Evolutionary conservation across 1,284 basidiomycete genomes (phyloP), one percentile per base, ranked within the genome.

Genomic region (Exobasidium rhododendri): DNA sequence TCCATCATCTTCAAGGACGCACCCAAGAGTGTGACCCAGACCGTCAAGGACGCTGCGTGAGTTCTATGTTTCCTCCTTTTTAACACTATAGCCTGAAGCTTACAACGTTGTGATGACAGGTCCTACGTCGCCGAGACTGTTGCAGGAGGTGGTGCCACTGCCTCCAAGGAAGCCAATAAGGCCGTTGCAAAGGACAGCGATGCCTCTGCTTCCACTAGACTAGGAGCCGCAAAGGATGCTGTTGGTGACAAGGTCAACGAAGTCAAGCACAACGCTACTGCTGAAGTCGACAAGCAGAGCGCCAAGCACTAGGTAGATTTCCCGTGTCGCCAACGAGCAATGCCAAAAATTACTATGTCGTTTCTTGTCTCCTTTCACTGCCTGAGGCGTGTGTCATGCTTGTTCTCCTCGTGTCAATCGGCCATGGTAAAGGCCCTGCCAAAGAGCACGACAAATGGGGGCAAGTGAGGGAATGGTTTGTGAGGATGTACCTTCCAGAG

Each of bases 121-220:
- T 70, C 66, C 66, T 70, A 69, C 62, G 73, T 71, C 51, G 26
- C 59, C 45, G 71, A 73, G 57, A 60, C 61, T 43, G 55, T 69
- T 59, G 47, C 59, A 53, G 59, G 56, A 44, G 56, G 58, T 29
- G 58, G 32, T 29, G 45, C 60, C 46, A 31, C 45, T 13, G 61
- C 64, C 29, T 74, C 72, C 31, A 71, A 71, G 52, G 52, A 55
- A 44, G 52, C 32, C 52, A 55, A 55, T 31, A 55, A 55, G 52
- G 51, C 62, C 24, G 60, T 67, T 52, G 69, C 72, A 31, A 71
- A 73, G 65, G 62, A 69, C 62, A 58, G 57, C 29, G 51, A 71
- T 56, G 60, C 64, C 45, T 60, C 63, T 45, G 20, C 73, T 31
- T 52, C 61, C 29, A 63, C 61, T 20, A 63, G 71, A 28, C 56